Conservation (phyloP, 1,139 yeast species). For the Magnusiomyces suaveolens region DNA sequence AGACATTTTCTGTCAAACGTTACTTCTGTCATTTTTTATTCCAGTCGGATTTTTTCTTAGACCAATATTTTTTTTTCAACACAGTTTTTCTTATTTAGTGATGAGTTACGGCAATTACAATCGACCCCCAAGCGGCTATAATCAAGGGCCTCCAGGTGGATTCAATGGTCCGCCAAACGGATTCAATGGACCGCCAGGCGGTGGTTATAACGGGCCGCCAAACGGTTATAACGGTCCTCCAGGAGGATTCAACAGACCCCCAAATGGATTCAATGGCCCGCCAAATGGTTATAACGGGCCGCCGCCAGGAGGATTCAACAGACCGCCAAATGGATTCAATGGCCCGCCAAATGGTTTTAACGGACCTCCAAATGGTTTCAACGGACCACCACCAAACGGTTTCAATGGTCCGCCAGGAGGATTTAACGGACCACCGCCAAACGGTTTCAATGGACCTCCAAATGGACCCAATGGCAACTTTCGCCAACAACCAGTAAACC, state of each 20-base stretch:
- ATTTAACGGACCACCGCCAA: too few relatives aligned
- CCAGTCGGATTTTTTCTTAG: too few relatives aligned
- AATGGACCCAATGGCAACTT: too few relatives aligned
- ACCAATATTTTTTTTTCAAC: too few relatives aligned
- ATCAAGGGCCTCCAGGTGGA: background rate
- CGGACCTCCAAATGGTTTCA: too few relatives aligned
- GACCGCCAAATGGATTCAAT: background rate
- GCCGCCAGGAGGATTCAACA: background rate
- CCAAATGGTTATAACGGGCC: constrained; percentile 1
- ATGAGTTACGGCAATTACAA: background rate
- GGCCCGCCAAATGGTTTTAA: background rate
- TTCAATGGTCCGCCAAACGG: background rate
- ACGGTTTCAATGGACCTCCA: constrained; percentile 13
- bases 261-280: constrained; percentile 3
- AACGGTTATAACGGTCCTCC: constrained; percentile 1
- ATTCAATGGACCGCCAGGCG: constrained; percentile 9
- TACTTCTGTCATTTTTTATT: too few relatives aligned
- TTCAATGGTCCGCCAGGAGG: background rate
- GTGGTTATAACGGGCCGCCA: constrained; percentile 5
- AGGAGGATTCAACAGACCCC: background rate
- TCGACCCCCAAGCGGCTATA: background rate
- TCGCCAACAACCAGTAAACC: background rate
- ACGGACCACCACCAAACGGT: background rate
- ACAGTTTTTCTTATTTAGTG: too few relatives aligned
- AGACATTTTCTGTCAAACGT: too few relatives aligned